Base-by-base conservation (phyloP, 2,329 filamentous ascomycete genomes). In the Colletotrichum tanaceti region DNA sequence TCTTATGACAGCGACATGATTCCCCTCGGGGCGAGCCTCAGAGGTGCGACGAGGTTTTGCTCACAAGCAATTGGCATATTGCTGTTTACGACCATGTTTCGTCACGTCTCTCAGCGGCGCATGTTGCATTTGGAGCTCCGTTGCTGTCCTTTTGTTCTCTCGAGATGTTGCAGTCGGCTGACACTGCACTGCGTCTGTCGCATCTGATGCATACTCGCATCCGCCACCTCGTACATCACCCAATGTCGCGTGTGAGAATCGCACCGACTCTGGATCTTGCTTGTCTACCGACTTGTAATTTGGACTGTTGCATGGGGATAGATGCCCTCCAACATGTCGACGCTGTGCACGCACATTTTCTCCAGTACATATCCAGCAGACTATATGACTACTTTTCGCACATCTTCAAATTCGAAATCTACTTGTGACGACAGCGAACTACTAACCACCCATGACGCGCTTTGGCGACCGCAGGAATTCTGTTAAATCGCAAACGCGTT, bases 261-360 rank as follows among this genome's bases (percentile, higher is more conserved):
- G 43, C 44, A 20, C 22, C 44, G 49, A 46, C 49, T 41, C 55
- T 68, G 41, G 38, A 44, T 43, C 47, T 50, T 60, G 65, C 47
- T 60, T 53, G 67, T 70, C 53, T 58, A 54, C 49, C 28, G 57
- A 53, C 63, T 70, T 68, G 58, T 70, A 68, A 63, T 68, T 67
- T 41, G 22, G 52, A 53, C 58, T 67, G 44, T 24, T 70, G 52
- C 46, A 68, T 28, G 63, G 58, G 28, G 28, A 6, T 28, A 28
- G 44, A 66, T 54, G 49, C 52, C 52, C 58, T 16, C 22, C n/a
- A n/a, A 57, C 52, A 58, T 47, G 46, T 46, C 41, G 39, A 57
- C 63, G 67, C 61, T 47, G 32, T 52, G 44, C 57, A 68, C 53
- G 67, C 63, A 58, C 22, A 41, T 62, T 58, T 70, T 62, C 58